Evolutionary conservation across 805 yeast genomes (phyloP), one percentile per base, ranked within the genome.

Genomic region (Yarrowia bubula): DNA sequence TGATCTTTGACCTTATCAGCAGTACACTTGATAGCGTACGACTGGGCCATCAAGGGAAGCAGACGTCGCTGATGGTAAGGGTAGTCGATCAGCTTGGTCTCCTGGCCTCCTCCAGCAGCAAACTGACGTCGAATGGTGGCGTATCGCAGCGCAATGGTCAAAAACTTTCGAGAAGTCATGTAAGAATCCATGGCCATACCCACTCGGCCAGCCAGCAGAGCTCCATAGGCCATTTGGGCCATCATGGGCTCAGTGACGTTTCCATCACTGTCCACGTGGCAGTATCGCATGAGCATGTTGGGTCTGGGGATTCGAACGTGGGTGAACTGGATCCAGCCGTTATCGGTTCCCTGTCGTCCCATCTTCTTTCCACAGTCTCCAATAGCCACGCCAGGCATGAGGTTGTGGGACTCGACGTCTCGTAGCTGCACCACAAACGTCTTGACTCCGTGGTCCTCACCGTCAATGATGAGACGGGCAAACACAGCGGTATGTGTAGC

Each of bases 281-380:
- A 84, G 77, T 86, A 91, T 75, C 86, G 89, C 75, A 86, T 86
- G 71, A 92, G 79, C 95, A 92, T 86, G 76, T 82, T 88, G 73
- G 83, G 86, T 68, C 91, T 83, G 65, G 98, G 98, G 67, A 92
- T 89, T 50, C 86, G 82, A 64, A 91, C 97, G 70, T 87, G 81
- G 51, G 89, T 80, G 77, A 89, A 92, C 78, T 92, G 97, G 72
- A 92, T 90, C 97, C 97, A 92, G 65, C 97, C 98, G 75, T 92
- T 92, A 74, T 92, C 97, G 69, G 92, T 89, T 65, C 96, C 97
- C 72, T 91, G 93, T 71, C 97, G 83, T 60, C 98, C 98, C 96
- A 92, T 91, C 77, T 92, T 92, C 68, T 88, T 85, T 65, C 98
- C 98, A 73, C 92, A 90, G 75, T 92, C 98, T 68, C 98, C 98